Base-by-base conservation (phyloP, 169 alveolate genomes). In the Pseudocohnilembus persalinus region DNA sequence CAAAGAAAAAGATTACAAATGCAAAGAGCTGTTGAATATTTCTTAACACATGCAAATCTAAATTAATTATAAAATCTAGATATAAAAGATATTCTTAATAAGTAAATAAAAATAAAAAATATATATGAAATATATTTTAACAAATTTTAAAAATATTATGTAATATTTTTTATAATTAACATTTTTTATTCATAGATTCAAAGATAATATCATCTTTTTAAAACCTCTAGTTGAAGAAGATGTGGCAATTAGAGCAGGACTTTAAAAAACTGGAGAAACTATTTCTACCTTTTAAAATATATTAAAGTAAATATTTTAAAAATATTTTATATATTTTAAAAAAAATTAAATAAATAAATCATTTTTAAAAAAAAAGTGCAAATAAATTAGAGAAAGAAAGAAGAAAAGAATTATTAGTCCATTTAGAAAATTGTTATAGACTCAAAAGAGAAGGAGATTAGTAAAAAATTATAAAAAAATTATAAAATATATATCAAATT, bases 191-290 rank as follows among this genome's bases (percentile, higher is more conserved):
- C 68, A 49, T 49, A 49, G 68, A 75, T 86, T 86, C 74, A 80
- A 86, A 68, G 86, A 86, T n/a, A 81, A 79, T 75, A 80, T 86
- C 72, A 74, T 34, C 29, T 74, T 73, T 73, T 81, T 80, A 30
- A 86, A 81, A 78, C 90, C 90, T 29, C 80, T 86, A n/a, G 82
- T 81, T 15, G 90, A 86, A 31, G 90, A 86, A 75, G 86, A 86
- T 27, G 78, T 64, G 1, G 79, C 90, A 64, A 74, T 86, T 27
- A 80, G 86, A 81, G n/a, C 77, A 80, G 90, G 90, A 6, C 64
- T 86, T 4, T 49, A 80, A 26, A 86, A 86, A 31, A 86, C 90
- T 27, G 64, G 72, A 15, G 82, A 82, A 29, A 86, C 90, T 33
- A 86, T 86, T 0, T 49, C 74, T 30, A 75, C 84, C n/a, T 86